A percentile compares a stretch with the other conserved stretches of the same genome.
phyloP scores from a whole-genome alignment of 164 flowering plant species.

The grape (Vitis vinifera) region DNA sequence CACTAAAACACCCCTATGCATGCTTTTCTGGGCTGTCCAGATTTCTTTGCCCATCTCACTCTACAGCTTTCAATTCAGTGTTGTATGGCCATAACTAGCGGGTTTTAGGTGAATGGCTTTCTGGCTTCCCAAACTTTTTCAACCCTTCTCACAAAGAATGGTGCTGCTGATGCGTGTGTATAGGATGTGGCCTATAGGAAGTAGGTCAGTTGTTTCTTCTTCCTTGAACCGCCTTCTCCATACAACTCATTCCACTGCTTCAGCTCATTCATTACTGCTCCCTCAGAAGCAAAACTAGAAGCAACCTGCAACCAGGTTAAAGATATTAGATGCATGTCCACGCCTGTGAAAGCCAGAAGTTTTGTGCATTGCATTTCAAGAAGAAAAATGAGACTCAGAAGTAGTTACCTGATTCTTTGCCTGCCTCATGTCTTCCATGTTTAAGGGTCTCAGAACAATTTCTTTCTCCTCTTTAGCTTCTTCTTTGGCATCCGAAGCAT shows the following conservation, averaged over 20 bases:
- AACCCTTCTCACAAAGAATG: not conserved
- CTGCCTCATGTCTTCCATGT: slow-evolving; percentile 90
- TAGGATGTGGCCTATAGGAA: slow-evolving; percentile 43
- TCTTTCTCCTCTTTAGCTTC: slow-evolving; percentile 50
- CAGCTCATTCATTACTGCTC: slow-evolving; percentile 64
- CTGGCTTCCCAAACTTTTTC: not conserved
- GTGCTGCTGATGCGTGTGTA: not conserved
- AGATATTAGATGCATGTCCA: not conserved
- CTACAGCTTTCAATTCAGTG: not conserved
- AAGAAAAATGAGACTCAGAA: not conserved
- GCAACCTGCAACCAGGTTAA: slow-evolving; percentile 51
- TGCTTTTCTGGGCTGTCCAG: not conserved
- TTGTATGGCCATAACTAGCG: not conserved
- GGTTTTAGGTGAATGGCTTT: not conserved
- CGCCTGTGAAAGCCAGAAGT: too few species aligned
- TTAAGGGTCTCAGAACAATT: slow-evolving; percentile 67
- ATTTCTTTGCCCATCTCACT: not conserved
- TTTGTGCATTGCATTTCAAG: too few species aligned
- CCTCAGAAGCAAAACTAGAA: slow-evolving; percentile 71
- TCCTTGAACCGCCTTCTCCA: slow-evolving; percentile 85
- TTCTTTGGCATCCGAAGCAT: slow-evolving; percentile 30
- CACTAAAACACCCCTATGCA: not conserved
- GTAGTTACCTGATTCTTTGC: slow-evolving; percentile 86
- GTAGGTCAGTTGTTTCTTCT: slow-evolving; percentile 68
- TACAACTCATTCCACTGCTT: slow-evolving; percentile 81